phyloP scores from a whole-genome alignment of 768 basidiomycete species.

The Glaciozyma antarctica region DNA sequence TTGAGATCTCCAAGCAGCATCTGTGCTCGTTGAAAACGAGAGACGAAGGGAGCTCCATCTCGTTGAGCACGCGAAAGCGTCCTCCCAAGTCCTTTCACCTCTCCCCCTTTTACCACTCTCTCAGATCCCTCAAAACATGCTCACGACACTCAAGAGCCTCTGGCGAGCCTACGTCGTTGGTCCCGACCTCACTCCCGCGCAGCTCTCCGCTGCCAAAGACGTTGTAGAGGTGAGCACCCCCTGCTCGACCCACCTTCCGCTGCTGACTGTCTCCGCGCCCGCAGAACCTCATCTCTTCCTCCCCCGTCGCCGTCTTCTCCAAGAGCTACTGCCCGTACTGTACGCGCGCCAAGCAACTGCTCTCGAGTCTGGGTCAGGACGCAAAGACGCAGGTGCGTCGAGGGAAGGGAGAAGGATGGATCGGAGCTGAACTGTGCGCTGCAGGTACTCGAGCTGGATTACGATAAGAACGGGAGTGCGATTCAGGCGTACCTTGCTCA shows the following conservation, averaged over 20 bases:
- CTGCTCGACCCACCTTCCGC: neutral
- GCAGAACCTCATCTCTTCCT: conserved; percentile 1
- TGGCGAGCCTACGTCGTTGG: too few species aligned
- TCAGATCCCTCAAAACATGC: too few species aligned
- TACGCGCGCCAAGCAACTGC: conserved; percentile 20
- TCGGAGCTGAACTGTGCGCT: neutral
- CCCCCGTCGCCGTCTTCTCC: conserved; percentile 14
- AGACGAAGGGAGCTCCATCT: too few species aligned
- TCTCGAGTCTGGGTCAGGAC: conserved; percentile 7
- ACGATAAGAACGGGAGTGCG: conserved; percentile 5
- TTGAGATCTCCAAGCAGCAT: too few species aligned
- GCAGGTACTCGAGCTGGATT: conserved; percentile 17
- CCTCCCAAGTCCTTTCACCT: too few species aligned
- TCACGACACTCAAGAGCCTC: too few species aligned
- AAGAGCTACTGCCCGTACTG: conserved; percentile 29
- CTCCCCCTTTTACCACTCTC: too few species aligned
- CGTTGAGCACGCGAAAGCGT: too few species aligned
- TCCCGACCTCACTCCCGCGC: too few species aligned
- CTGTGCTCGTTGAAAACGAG: too few species aligned
- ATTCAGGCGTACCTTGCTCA: conserved; percentile 24
- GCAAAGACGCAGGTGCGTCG: conserved; percentile 13
- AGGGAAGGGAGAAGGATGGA: neutral
- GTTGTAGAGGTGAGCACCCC: conserved; percentile 19
- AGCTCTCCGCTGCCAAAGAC: conserved; percentile 7
- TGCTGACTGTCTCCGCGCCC: neutral